Evolutionary conservation across 108 stramenopile genomes (phyloP), one percentile per base, ranked within the genome.

Genomic region (Fistulifera pelliculosa): DNA sequence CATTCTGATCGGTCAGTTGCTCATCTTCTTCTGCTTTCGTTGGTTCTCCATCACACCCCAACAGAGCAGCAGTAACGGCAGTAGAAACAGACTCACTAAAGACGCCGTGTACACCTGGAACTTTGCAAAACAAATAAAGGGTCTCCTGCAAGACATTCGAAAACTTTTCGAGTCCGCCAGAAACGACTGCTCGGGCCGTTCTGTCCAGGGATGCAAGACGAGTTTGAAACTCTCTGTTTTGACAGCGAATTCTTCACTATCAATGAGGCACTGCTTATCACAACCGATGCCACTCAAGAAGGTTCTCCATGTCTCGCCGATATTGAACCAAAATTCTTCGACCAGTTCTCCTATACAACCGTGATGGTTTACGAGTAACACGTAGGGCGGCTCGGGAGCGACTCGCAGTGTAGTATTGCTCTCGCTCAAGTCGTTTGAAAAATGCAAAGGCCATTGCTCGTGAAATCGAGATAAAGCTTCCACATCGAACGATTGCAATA

Each of bases 161-260:
- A 59, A 79, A 72, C 0, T 13, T 58, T 19, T 11, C 27, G 13
- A 52, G 47, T 49, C 64, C 67, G 22, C 54, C 69, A 60, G 21
- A 12, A 38, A 49, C 17, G 52, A 49, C 26, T 39, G 49, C 50
- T 74, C 78, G 10, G 64, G 62, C 13, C 68, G 68, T 44, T 57
- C 44, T 38, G 75, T 76, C 52, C 61, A 80, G 1, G 71, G 66
- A 68, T 80, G 75, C 10, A 80, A 53, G n/a, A 54, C 79, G 31
- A 76, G 51, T 16, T 66, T 49, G 24, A 62, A 52, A 13, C 65
- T 59, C 15, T 23, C 10, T 13, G 63, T 49, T 14, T 25, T 27
- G 23, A 44, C 52, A 39, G 42, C 22, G 53, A 67, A 54, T 8
- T 13, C 26, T 43, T 53, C 25, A 22, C 11, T 28, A 38, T 54